Evolutionary conservation across 768 basidiomycete species (phyloP).

Genomic region (Crassisporium funariophilum): DNA sequence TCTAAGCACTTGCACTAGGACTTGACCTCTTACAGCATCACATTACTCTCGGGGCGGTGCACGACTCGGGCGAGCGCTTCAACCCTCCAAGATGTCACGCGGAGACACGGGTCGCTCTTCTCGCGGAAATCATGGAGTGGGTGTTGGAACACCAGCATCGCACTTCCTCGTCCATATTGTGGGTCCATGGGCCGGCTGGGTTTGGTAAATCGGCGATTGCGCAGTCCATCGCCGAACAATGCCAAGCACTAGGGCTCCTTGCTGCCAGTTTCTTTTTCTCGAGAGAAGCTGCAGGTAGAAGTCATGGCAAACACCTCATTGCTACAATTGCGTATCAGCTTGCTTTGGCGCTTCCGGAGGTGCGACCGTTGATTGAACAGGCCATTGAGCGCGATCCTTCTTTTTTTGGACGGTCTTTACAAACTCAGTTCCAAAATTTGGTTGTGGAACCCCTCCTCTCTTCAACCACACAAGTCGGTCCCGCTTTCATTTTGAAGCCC

Average conservation of each 20-base stretch:
- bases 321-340: conserved; percentile 19
- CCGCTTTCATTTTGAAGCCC: no score
- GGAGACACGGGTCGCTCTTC: conserved; percentile 9
- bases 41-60: conserved; percentile 5
- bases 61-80: conserved; percentile 18
- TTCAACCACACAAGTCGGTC: no score
- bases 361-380: conserved; percentile 5
- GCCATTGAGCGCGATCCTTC: conserved; percentile 5
- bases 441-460: conserved; percentile 13
- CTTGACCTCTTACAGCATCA: conserved; percentile 9
- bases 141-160: conserved; percentile 3
- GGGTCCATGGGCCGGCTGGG: conserved; percentile 19
- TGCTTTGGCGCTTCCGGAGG: conserved; percentile 8
- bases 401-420: conserved; percentile 10
- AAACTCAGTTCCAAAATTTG: conserved; percentile 11
- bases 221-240: conserved; percentile 13
- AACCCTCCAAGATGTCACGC: conserved; percentile 17
- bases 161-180: conserved; percentile 10
- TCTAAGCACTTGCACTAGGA: no score
- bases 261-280: conserved; percentile 21
- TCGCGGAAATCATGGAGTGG: conserved; percentile 15
- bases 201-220: conserved; percentile 19
- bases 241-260: conserved; percentile 3
- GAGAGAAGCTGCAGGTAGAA: conserved; percentile 9
- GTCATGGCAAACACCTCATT: conserved; percentile 13